A percentile compares a stretch with the other conserved stretches of the same genome.
Evolutionary conservation across 139 green algal species (phyloP).

Genomic region (Ettlia oleoabundans): DNA sequence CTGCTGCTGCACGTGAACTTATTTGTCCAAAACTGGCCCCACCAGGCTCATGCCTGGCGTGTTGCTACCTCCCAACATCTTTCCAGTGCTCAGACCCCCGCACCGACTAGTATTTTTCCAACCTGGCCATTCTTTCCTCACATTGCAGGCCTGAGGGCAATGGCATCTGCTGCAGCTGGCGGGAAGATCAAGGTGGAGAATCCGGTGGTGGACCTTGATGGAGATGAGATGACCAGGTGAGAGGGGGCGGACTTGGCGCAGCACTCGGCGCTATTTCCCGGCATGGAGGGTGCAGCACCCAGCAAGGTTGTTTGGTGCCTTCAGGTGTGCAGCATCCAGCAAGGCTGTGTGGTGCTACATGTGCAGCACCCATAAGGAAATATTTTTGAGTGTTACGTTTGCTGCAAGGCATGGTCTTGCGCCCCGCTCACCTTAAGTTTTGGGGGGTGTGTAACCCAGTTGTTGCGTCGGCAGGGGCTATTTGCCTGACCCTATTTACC

Average conservation of each 20-base stretch:
- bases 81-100: neutral
- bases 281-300: neutral
- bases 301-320: neutral
- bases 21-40: too few relatives aligned
- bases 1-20: too few relatives aligned
- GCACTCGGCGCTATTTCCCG: neutral
- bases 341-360: too few relatives aligned
- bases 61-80: too few relatives aligned
- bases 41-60: too few relatives aligned
- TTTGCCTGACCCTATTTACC: neutral
- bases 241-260: neutral
- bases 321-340: too few relatives aligned
- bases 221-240: conserved; percentile 93
- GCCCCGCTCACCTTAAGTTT: too few relatives aligned
- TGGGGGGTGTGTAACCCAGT: too few relatives aligned
- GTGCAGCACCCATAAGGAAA: too few relatives aligned
- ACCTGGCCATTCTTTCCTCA: neutral
- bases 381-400: too few relatives aligned
- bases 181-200: conserved; percentile 70
- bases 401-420: too few relatives aligned
- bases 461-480: neutral
- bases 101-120: neutral
- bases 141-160: conserved; percentile 2
- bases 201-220: conserved; percentile 95
- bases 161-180: conserved; percentile 3